Evolutionary conservation across 768 basidiomycete genomes (phyloP), one percentile per base, ranked within the genome.

Genomic region (Phaeotremella fagi): DNA sequence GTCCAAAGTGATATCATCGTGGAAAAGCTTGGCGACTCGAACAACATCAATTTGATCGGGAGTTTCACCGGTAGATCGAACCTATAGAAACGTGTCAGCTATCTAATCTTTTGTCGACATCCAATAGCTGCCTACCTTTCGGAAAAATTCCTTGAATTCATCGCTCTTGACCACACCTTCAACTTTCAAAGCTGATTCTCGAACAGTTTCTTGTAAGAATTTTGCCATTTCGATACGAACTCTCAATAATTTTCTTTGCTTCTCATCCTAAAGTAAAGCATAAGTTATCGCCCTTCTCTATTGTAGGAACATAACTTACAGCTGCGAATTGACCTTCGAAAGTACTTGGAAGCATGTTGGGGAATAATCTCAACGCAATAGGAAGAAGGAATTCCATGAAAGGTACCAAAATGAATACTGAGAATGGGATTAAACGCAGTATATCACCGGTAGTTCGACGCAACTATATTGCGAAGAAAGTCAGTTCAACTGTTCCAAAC

Each of bases 101-200:
- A n/a, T 33, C 23, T 45, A 16, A 14, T 27, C 2, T 15, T 38
- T 28, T 38, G 20, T 3, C 25, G n/a, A n/a, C n/a, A n/a, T n/a
- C n/a, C n/a, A n/a, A 35, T 35, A 9, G 33, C n/a, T 35, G 50
- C 76, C 27, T 48, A 89, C 90, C 78, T 98, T 98, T 71, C 90
- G 83, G 85, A 99, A 99, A 78, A 99, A 99, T 75, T 94, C 90
- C 72, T 97, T 97, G 82, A 99, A 99, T 35, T 90, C 88, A 50
- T 95, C 92, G 36, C 82, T 86, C 58, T 90, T 87, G 54, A 97
- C 83, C 53, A 99, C 95, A 70, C 70, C 74, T 59, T 94, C 90
- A 7, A 89, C 89, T 73, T 88, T 91, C 54, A 97, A 79, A 33
- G 90, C 90, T 1, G 87, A 90, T 77, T 97, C 95, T 33, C 89